phyloP scores from a whole-genome alignment of 768 basidiomycete genomes.

The Podaxis mareebaensis region DNA sequence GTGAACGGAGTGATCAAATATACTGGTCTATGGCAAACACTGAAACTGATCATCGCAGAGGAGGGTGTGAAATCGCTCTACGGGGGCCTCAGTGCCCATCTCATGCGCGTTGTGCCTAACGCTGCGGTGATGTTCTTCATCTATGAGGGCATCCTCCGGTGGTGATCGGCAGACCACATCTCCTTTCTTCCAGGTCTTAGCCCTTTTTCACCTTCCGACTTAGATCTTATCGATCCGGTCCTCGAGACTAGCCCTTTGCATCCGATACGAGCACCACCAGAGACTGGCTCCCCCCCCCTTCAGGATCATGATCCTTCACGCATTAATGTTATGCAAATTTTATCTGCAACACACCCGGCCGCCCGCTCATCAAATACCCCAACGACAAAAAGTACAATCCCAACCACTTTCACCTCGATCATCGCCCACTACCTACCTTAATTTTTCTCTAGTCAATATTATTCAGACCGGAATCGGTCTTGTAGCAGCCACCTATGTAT shows the following conservation, averaged over 20 bases:
- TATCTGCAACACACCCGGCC: not conserved
- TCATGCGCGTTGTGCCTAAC: slow-evolving; percentile 97
- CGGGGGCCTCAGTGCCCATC: slow-evolving; percentile 89
- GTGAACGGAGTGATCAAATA: slow-evolving; percentile 82
- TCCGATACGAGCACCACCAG: not conserved
- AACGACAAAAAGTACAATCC: not conserved
- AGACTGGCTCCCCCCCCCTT: not conserved
- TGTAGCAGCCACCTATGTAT: slow-evolving; percentile 8
- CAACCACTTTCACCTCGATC: not conserved
- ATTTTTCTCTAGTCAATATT: not conserved
- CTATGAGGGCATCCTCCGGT: slow-evolving; percentile 82
- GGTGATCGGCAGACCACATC: slow-evolving; percentile 32
- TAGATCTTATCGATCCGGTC: not conserved
- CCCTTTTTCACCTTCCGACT: not conserved
- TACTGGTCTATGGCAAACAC: slow-evolving; percentile 80
- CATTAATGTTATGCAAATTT: not conserved
- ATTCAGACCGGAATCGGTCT: not conserved
- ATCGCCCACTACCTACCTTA: not conserved
- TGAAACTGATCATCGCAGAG: slow-evolving; percentile 83
- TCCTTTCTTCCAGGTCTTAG: not conserved
- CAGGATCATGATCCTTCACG: not conserved
- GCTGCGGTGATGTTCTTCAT: slow-evolving; percentile 97
- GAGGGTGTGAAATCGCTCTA: slow-evolving; percentile 88
- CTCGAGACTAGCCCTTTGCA: not conserved
- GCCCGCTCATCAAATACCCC: slow-evolving; percentile 11